Conservation (phyloP, 129 eudicot species). For the Flaveria robusta region DNA sequence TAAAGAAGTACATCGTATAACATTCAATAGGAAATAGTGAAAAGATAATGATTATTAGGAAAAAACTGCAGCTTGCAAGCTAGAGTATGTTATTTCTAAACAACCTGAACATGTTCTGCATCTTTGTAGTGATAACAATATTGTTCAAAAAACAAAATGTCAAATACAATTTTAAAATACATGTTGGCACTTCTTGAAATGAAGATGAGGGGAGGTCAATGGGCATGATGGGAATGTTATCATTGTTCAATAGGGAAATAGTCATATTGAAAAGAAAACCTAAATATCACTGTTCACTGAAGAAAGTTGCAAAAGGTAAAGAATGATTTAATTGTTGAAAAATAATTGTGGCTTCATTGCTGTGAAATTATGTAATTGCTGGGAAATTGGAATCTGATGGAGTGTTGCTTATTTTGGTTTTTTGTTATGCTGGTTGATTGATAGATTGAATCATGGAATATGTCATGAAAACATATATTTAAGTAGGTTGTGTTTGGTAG, state of each 20-base stretch:
- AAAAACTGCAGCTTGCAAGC: not conserved
- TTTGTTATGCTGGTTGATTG: no score
- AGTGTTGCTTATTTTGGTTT: no score
- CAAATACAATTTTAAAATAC: conserved; percentile 13
- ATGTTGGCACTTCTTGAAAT: conserved; percentile 17
- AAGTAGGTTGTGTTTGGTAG: not conserved
- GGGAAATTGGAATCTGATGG: not conserved
- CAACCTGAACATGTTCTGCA: not conserved
- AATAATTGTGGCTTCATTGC: not conserved
- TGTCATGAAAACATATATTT: not conserved
- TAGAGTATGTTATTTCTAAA: not conserved
- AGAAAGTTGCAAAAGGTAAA: not conserved
- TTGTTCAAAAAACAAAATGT: not conserved
- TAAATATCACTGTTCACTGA: not conserved
- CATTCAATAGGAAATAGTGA: not conserved
- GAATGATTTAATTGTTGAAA: not conserved
- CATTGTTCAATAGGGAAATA: not conserved
- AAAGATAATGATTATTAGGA: not conserved
- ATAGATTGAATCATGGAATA: no score
- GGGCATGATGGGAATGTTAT: not conserved
- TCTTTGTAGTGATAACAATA: not conserved
- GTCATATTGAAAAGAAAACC: not conserved
- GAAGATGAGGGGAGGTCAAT: conserved; percentile 1
- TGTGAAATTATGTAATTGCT: not conserved
- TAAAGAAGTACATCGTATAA: not conserved